phyloP scores from a whole-genome alignment of 2,329 filamentous ascomycete species.

The Parastagonospora avenae region DNA sequence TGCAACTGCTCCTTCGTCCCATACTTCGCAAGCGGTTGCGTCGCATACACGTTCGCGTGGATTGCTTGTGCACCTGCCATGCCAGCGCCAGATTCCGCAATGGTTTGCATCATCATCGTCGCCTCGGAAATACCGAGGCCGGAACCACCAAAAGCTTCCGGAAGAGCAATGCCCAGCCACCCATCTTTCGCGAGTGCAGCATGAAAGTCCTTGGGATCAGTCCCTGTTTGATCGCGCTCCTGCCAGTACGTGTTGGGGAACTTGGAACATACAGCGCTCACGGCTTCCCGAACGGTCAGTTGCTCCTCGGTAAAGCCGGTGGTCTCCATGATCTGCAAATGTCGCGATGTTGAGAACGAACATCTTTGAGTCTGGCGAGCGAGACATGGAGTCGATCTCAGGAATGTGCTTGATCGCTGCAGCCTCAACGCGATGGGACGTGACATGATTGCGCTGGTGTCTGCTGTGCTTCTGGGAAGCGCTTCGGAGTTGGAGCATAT shows the following conservation, averaged over 20 bases:
- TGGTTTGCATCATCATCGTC: conserved; percentile 86
- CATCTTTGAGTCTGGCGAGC: not conserved
- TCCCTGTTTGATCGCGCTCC: conserved; percentile 70
- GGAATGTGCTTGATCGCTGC: not conserved
- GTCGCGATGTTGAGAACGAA: conserved; percentile 38
- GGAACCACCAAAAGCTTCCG: conserved; percentile 74
- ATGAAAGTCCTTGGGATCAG: conserved; percentile 78
- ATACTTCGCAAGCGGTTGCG: conserved; percentile 75
- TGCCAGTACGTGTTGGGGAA: conserved; percentile 80
- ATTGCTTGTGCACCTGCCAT: conserved; percentile 70
- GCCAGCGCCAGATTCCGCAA: conserved; percentile 77
- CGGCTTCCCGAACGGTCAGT: conserved; percentile 71
- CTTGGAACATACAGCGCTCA: conserved; percentile 69
- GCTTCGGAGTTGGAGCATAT: not conserved
- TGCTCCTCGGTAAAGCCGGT: conserved; percentile 75
- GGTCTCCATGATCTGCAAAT: conserved; percentile 68
- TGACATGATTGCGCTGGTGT: conserved; percentile 3
- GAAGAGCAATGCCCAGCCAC: conserved; percentile 81
- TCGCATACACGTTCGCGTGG: conserved; percentile 72
- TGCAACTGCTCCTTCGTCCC: conserved; percentile 68
- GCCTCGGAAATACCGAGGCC: conserved; percentile 81
- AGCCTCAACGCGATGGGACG: not conserved
- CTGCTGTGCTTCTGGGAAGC: not conserved
- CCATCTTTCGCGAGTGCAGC: conserved; percentile 74
- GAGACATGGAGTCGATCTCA: not conserved